phyloP scores from a whole-genome alignment of 1,284 basidiomycete genomes.

The Anthracocystis setariae region DNA sequence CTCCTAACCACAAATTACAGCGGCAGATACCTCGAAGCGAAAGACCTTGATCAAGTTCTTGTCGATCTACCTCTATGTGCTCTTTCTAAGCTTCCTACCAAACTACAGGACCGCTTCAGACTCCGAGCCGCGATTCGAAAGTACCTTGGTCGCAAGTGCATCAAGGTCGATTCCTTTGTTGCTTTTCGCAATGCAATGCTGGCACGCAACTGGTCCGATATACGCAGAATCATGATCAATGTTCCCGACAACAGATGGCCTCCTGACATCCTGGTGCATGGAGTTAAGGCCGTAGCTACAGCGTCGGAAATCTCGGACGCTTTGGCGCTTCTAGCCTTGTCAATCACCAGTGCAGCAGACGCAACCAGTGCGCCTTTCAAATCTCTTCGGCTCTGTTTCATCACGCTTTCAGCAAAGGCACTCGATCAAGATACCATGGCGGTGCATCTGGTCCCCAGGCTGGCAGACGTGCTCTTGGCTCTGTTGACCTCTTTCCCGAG shows the following conservation, averaged over 20 bases:
- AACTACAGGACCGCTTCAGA: neutral
- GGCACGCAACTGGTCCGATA: slow-evolving; percentile 25
- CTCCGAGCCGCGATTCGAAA: slow-evolving; percentile 2
- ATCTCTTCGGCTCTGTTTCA: slow-evolving; percentile 12
- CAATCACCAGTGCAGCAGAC: neutral
- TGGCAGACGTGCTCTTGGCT: slow-evolving; percentile 15
- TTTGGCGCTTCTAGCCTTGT: slow-evolving; percentile 17
- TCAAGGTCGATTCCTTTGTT: slow-evolving; percentile 6
- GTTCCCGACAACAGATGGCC: slow-evolving; percentile 28
- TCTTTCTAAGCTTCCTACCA: neutral
- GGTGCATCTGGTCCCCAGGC: slow-evolving; percentile 20
- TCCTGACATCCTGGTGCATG: slow-evolving; percentile 12
- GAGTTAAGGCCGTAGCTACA: slow-evolving; percentile 14
- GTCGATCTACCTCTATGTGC: slow-evolving; percentile 3
- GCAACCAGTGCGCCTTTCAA: neutral
- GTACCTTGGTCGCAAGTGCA: neutral
- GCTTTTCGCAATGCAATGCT: slow-evolving; percentile 35
- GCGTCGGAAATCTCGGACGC: slow-evolving; percentile 34
- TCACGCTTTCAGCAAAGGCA: slow-evolving; percentile 3
- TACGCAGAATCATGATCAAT: slow-evolving; percentile 26
- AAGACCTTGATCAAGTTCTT: slow-evolving; percentile 11
- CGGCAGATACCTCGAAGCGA: slow-evolving; percentile 11
- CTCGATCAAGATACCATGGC: slow-evolving; percentile 3
- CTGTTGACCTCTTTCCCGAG: slow-evolving; percentile 10
- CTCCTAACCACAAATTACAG: slow-evolving; percentile 1